These are phyloP conservation scores for Wickerhamiella azyma DNA, from an alignment of 805 yeast genomes.

Conservation along the genomic window DNA sequence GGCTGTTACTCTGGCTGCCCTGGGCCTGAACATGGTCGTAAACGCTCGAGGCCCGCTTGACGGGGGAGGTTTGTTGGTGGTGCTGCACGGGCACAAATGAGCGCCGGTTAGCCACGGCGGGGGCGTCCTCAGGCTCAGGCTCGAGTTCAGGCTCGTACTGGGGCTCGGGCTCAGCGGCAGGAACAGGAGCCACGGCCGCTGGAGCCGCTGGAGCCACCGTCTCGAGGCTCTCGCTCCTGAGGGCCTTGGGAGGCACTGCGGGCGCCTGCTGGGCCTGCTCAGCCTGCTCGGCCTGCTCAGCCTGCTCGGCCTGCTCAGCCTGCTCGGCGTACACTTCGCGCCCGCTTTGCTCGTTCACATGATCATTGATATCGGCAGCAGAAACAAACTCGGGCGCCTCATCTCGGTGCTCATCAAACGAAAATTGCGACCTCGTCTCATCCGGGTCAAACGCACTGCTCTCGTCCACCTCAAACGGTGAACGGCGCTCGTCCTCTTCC, in stretches of 20 bases:
- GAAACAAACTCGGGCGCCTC: not conserved
- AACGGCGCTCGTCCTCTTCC: slow-evolving; percentile 1
- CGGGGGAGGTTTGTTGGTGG: not conserved
- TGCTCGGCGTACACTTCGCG: too few relatives aligned
- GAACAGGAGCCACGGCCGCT: too few relatives aligned
- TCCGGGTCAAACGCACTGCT: not conserved
- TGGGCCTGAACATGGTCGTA: not conserved
- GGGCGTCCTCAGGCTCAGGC: not conserved
- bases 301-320: not conserved
- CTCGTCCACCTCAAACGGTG: not conserved
- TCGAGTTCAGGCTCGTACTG: not conserved
- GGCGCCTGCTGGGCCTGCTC: too few relatives aligned
- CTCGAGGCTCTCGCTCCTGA: too few relatives aligned
- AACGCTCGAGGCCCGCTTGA: not conserved
- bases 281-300: too few relatives aligned
- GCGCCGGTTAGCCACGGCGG: not conserved
- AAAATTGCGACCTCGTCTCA: not conserved
- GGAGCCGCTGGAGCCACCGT: too few relatives aligned
- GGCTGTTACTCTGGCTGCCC: not conserved
- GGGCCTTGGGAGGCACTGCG: too few relatives aligned
- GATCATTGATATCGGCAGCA: not conserved
- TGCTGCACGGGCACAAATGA: not conserved
- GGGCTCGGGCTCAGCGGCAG: not conserved
- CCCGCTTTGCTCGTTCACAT: not conserved
- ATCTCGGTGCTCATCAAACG: not conserved